These are phyloP conservation scores for Litsea cubeba DNA, from an alignment of 164 flowering plant genomes.

Conservation along the genomic window DNA sequence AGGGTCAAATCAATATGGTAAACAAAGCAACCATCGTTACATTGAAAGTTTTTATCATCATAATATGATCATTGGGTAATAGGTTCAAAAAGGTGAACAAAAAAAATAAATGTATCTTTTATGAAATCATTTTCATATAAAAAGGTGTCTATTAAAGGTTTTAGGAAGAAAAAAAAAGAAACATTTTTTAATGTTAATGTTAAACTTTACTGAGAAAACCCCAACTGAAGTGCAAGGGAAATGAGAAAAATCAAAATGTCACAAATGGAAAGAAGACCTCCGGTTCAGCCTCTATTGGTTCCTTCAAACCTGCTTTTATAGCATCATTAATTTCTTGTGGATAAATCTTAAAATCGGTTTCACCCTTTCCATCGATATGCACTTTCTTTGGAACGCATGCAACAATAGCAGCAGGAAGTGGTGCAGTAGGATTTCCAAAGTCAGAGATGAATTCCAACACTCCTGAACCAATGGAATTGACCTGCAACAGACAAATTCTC, in stretches of 20 bases:
- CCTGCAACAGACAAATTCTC: conserved; percentile 35
- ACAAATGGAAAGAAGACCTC: conserved; percentile 49
- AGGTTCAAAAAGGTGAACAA: neutral
- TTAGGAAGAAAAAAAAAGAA: too few relatives aligned
- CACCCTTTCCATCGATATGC: conserved; percentile 79
- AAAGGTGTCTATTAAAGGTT: too few relatives aligned
- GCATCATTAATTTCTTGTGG: conserved; percentile 77
- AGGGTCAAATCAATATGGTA: too few relatives aligned
- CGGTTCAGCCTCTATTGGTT: conserved; percentile 85
- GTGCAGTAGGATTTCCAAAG: conserved; percentile 83
- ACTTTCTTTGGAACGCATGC: conserved; percentile 94
- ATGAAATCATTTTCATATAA: too few relatives aligned
- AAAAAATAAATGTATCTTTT: neutral
- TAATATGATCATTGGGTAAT: neutral
- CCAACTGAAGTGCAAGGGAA: too few relatives aligned
- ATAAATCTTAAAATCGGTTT: conserved; percentile 69
- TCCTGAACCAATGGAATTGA: conserved; percentile 75
- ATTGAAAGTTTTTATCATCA: neutral
- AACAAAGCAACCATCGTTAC: neutral
- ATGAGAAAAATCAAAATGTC: too few relatives aligned
- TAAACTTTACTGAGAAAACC: too few relatives aligned
- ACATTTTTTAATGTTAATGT: too few relatives aligned
- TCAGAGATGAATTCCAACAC: conserved; percentile 85
- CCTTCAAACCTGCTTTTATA: conserved; percentile 65
- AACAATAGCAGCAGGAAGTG: conserved; percentile 93